Conservation (phyloP, 2,329 filamentous ascomycete species). For the Phoma sp. region DNA sequence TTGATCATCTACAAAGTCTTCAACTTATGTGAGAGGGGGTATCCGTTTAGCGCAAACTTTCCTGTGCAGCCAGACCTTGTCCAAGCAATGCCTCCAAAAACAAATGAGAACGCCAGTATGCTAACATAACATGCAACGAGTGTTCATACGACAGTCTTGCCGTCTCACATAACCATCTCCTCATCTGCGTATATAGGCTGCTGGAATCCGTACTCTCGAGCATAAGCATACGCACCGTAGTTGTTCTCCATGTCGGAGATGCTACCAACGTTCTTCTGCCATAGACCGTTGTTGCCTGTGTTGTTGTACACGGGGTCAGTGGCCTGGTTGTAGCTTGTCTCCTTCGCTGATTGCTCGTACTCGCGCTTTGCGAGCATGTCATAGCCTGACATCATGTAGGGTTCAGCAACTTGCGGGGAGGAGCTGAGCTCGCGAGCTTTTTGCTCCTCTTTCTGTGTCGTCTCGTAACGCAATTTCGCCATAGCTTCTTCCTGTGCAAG, state of each 20-base stretch:
- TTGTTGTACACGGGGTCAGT: constrained; percentile 72
- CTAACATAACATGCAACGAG: constrained; percentile 1
- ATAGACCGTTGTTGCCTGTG: constrained; percentile 49
- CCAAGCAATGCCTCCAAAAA: neutral
- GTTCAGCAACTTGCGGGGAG: constrained; percentile 64
- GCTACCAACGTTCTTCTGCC: constrained; percentile 53
- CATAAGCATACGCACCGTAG: constrained; percentile 67
- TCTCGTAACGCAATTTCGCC: constrained; percentile 66
- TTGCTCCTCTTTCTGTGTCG: constrained; percentile 38
- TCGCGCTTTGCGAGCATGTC: constrained; percentile 70
- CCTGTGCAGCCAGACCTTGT: neutral
- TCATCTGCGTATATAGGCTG: constrained; percentile 39
- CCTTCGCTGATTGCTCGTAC: constrained; percentile 60
- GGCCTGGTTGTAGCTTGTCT: constrained; percentile 57
- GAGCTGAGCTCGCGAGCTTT: constrained; percentile 30
- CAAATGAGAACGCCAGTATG: constrained; percentile 5
- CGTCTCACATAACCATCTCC: constrained; percentile 49
- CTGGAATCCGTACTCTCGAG: constrained; percentile 56
- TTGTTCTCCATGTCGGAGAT: constrained; percentile 67
- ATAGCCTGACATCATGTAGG: constrained; percentile 86
- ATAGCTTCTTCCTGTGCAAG: constrained; percentile 61
- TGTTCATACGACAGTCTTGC: neutral
- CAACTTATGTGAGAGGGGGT: neutral
- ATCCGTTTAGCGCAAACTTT: constrained; percentile 6
- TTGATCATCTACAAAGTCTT: constrained; percentile 1